A percentile compares a stretch with the other conserved stretches of the same genome.
These are phyloP conservation scores for Monilinia fructigena DNA, from an alignment of 2,329 filamentous ascomycete species.

Conservation along the genomic window DNA sequence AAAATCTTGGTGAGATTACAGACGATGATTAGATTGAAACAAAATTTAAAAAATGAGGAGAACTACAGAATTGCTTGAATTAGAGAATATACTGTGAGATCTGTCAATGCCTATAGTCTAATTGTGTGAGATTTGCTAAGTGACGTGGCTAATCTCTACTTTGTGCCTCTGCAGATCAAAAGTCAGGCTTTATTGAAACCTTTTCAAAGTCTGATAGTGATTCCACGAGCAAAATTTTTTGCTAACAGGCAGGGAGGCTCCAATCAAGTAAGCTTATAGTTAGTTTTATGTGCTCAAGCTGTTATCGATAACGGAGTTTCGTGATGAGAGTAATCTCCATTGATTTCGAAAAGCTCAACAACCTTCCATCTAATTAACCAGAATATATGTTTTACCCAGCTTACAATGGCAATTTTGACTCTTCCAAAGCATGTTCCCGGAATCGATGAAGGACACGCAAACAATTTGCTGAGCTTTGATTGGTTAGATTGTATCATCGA, in stretches of 20 bases:
- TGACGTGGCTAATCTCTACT: conserved; percentile 11
- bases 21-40: conserved; percentile 50
- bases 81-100: conserved; percentile 47
- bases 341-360: neutral
- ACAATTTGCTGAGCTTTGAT: neutral
- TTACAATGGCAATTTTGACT: neutral
- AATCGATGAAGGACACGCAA: conserved; percentile 42
- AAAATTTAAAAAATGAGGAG: conserved; percentile 45
- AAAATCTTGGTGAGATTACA: conserved; percentile 40
- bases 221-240: neutral
- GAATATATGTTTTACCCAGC: neutral
- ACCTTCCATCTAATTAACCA: neutral
- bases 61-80: conserved; percentile 48
- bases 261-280: no score
- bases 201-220: neutral
- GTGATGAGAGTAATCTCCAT: neutral
- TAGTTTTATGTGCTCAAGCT: neutral
- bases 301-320: conserved; percentile 1
- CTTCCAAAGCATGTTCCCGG: conserved; percentile 43
- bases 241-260: no score
- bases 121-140: neutral
- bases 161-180: conserved; percentile 2
- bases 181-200: neutral
- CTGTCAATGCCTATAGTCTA: neutral
- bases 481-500: conserved; percentile 37